Percentiles rank a stretch among this genome's conserved stretches.
Conservation (phyloP, 768 basidiomycete genomes). For the Floccularia luteovirens region DNA sequence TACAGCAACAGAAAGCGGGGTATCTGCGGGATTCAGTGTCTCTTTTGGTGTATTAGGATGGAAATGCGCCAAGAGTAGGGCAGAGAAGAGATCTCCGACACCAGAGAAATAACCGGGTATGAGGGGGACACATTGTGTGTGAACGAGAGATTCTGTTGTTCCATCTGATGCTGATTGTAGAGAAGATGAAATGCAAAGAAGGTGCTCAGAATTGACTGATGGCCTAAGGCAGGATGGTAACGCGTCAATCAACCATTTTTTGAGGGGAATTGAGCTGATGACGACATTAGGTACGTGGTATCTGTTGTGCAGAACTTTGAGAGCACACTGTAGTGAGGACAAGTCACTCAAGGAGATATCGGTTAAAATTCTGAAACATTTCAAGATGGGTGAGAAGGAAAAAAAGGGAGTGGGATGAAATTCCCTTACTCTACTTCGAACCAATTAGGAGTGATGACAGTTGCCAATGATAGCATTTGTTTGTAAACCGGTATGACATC, state of each 20-base stretch:
- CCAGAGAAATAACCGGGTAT: conserved; percentile 93
- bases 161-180: conserved; percentile 14
- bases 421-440: conserved; percentile 87
- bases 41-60: conserved; percentile 15
- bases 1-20: conserved; percentile 50
- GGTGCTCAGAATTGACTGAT: conserved; percentile 32
- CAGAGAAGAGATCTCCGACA: conserved; percentile 95
- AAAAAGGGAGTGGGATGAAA: neutral
- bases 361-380: conserved; percentile 70
- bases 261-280: conserved; percentile 81
- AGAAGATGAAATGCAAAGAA: conserved; percentile 80
- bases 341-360: conserved; percentile 61
- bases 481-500: conserved; percentile 87
- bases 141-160: conserved; percentile 50
- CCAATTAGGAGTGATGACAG: conserved; percentile 96
- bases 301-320: conserved; percentile 67
- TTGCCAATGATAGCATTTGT: conserved; percentile 70
- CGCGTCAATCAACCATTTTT: conserved; percentile 46
- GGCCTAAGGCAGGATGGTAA: conserved; percentile 42
- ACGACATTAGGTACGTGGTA: conserved; percentile 82
- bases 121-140: conserved; percentile 67
- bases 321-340: conserved; percentile 55
- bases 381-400: conserved; percentile 24
- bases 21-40: conserved; percentile 3
- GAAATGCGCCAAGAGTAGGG: conserved; percentile 82